Conservation (phyloP, 805 yeast species). For the Diddensiella caesifluorescens region DNA sequence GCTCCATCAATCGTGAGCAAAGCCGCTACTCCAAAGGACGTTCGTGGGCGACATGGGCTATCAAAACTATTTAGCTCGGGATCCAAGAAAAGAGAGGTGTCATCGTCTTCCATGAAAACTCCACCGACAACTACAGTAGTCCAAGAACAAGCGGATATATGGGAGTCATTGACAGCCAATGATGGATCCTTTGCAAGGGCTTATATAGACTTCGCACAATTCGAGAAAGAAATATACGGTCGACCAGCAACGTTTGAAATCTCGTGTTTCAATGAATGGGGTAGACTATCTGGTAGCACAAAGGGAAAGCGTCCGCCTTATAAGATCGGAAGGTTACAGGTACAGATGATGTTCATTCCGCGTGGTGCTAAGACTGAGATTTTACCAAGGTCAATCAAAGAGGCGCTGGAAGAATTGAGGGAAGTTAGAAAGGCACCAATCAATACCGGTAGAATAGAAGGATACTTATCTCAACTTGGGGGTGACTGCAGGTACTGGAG, state of each 20-base stretch:
- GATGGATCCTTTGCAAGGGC: conserved; percentile 90
- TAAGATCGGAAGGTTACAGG: conserved; percentile 50
- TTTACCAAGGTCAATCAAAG: conserved; percentile 49
- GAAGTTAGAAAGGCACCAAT: conserved; percentile 26
- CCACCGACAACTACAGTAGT: conserved; percentile 5
- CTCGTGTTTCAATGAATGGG: conserved; percentile 82
- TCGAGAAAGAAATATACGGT: conserved; percentile 53
- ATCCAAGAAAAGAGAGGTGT: conserved; percentile 3
- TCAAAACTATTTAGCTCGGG: conserved; percentile 14
- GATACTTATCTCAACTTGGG: conserved; percentile 81
- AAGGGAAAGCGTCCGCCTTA: conserved; percentile 20
- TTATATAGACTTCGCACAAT: conserved; percentile 58
- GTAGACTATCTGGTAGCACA: conserved; percentile 23
- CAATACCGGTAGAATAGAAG: conserved; percentile 41
- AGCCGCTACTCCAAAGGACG: conserved; percentile 6
- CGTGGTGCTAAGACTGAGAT: conserved; percentile 38
- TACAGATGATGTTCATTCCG: conserved; percentile 56
- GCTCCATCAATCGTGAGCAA: conserved; percentile 7
- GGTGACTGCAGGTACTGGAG: conserved; percentile 79
- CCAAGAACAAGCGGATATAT: conserved; percentile 33
- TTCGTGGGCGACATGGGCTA: conserved; percentile 14
- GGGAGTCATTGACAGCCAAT: conserved; percentile 61
- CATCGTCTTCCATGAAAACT: conserved; percentile 5
- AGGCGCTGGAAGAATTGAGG: conserved; percentile 31
- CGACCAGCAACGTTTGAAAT: conserved; percentile 48